Percentiles rank a stretch among this genome's conserved stretches.
phyloP scores from a whole-genome alignment of 2,329 filamentous ascomycete species.

The Endoconidiophora laricicola region DNA sequence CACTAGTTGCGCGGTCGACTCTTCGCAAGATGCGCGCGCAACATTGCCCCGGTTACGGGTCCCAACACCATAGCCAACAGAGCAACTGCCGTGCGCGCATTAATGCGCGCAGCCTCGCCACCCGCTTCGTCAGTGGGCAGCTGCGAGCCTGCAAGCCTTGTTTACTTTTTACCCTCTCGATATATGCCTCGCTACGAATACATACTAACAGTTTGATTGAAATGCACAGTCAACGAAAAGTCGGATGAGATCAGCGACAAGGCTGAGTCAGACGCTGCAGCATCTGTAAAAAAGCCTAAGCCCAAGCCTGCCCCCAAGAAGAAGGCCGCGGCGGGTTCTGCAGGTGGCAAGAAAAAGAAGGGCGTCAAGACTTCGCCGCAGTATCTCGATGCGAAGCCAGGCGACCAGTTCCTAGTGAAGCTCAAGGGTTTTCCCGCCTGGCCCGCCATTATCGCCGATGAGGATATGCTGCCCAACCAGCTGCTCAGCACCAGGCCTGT shows the following conservation, averaged over 20 bases:
- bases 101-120: too few relatives aligned
- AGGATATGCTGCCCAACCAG: constrained; percentile 74
- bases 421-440: constrained; percentile 90
- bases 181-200: too few relatives aligned
- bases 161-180: too few relatives aligned
- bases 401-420: constrained; percentile 81
- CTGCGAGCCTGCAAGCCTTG: too few relatives aligned
- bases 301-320: constrained; percentile 31
- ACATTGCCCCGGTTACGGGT: too few relatives aligned
- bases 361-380: constrained; percentile 56
- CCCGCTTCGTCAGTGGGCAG: too few relatives aligned
- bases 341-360: constrained; percentile 73
- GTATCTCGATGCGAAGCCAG: constrained; percentile 68
- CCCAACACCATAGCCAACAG: too few relatives aligned
- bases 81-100: too few relatives aligned
- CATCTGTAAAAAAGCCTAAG: constrained; percentile 28
- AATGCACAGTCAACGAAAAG: constrained; percentile 13
- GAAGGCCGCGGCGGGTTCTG: constrained; percentile 53
- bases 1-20: too few relatives aligned
- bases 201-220: background rate
- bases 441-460: constrained; percentile 87
- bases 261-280: constrained; percentile 15
- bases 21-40: too few relatives aligned
- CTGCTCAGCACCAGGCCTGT: constrained; percentile 68
- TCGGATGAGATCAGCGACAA: constrained; percentile 6